Evolutionary conservation across 441 rosid genomes (phyloP), one percentile per base, ranked within the genome.

Genomic region (Erodium moschatum): DNA sequence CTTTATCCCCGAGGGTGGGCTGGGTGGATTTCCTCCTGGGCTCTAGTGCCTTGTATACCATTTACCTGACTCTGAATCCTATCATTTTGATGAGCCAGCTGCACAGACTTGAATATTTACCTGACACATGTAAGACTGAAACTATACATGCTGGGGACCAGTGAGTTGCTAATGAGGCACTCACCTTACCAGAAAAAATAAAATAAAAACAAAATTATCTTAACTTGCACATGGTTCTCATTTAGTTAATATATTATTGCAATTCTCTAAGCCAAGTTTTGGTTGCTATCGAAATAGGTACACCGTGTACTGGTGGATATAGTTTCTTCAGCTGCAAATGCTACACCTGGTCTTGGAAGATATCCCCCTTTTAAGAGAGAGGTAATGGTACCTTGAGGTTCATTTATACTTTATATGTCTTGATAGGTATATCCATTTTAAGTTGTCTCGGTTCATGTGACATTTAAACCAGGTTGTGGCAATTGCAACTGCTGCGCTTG

Each of bases 311-410:
- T 90, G 73, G 80, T 86, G 80, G 95, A 90, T 79, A 85, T 93
- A 68, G 95, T 89, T 70, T 82, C 92, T 82, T 73, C 96, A 54
- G 76, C 94, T 42, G 97, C 95, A 72, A 89, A 86, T 85, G 89
- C 92, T 66, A 93, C 97, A 64, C 91, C 96, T 71, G 98, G 97
- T 65, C 91, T 93, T 52, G 98, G 97, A 75, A 89, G 97, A 83
- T 93, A 93, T 80, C 95, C 97, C 74, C 88, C 97, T 67, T 90
- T 93, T 69, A 93, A 90, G 84, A 83, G 98, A 86, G 95, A 91
- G 91, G 97, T 90, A 78, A 64, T 73, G 31, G 38, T 60, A 52
- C n/a, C 9, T 38, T 71, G 52, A 29, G 66, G 56, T 70, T 70
- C 48, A 66, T 72, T 6, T 61, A 35, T 61, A 16, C 69, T 74